Conservation (phyloP, 2,329 filamentous ascomycete genomes). For the Gaeumannomyces tritici region DNA sequence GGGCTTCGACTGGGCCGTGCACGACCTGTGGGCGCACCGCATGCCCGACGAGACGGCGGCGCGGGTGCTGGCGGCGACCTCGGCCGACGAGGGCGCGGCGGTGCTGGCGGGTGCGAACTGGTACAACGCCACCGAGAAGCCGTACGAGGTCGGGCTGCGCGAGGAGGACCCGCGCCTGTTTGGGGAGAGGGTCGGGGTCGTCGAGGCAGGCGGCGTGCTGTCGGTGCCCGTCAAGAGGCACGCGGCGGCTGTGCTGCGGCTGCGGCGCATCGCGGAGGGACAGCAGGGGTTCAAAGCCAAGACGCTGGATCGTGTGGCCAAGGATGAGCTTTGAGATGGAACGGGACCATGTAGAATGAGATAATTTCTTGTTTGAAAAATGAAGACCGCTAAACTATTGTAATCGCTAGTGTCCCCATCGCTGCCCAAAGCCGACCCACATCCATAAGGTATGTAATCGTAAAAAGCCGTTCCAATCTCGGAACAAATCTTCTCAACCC, state of each 20-base stretch:
- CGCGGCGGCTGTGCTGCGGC: neutral
- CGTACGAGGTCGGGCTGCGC: constrained; percentile 35
- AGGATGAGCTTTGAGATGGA: constrained; percentile 1
- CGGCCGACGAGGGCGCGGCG: constrained; percentile 17
- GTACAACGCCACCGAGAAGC: constrained; percentile 38
- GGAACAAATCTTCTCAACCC: too few species aligned
- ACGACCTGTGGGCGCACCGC: constrained; percentile 45
- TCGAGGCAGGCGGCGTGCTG: constrained; percentile 18
- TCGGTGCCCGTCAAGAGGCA: neutral
- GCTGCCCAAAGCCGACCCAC: too few species aligned
- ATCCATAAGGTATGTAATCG: too few species aligned
- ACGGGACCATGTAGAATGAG: too few species aligned
- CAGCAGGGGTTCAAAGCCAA: neutral
- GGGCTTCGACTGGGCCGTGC: constrained; percentile 37
- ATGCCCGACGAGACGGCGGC: constrained; percentile 35
- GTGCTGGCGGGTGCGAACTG: constrained; percentile 4
- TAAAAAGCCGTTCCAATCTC: too few species aligned
- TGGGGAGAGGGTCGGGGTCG: constrained; percentile 32
- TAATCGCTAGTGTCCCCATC: too few species aligned
- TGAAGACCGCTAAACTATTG: too few species aligned
- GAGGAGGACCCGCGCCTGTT: constrained; percentile 31
- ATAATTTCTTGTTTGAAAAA: too few species aligned
- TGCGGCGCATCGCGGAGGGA: neutral
- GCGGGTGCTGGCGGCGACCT: constrained; percentile 31
- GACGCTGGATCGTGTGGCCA: neutral